These are phyloP conservation scores for Teunomyces gatunensis DNA, from an alignment of 805 yeast genomes.

Conservation along the genomic window DNA sequence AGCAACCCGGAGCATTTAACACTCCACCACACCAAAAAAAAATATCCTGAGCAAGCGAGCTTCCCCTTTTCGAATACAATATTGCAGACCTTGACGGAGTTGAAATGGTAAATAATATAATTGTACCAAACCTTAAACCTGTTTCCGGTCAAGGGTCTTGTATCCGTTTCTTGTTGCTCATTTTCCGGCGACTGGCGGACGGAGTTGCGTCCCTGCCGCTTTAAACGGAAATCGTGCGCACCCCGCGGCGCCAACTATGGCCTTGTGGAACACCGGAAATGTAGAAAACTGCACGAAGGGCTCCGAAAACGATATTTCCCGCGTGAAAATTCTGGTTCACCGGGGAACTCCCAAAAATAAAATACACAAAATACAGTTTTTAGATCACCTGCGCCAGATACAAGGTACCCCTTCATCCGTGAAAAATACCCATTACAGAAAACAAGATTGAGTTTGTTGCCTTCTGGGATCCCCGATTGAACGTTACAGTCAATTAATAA, in stretches of 20 bases:
- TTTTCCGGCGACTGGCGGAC: background rate
- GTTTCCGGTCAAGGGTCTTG: background rate
- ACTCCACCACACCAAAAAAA: background rate
- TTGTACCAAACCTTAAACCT: background rate
- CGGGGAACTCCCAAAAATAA: too few relatives aligned
- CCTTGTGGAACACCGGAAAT: background rate
- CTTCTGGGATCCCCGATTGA: too few relatives aligned
- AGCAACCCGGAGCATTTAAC: background rate
- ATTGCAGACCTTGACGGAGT: background rate
- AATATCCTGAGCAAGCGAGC: background rate
- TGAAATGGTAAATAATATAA: background rate
- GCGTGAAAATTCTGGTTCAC: background rate
- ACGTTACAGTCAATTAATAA: too few relatives aligned
- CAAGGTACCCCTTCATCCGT: background rate
- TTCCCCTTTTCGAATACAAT: background rate
- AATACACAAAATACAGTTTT: background rate
- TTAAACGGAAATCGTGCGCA: background rate
- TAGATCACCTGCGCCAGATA: background rate
- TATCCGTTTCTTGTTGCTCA: background rate
- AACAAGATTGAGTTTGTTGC: too few relatives aligned
- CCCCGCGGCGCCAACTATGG: background rate
- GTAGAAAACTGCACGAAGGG: background rate
- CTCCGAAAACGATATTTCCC: background rate
- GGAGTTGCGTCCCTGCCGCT: background rate
- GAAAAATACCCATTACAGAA: too few relatives aligned